These are phyloP conservation scores for Chlorophyllum brunneum DNA, from an alignment of 768 basidiomycete species.

Conservation along the genomic window DNA sequence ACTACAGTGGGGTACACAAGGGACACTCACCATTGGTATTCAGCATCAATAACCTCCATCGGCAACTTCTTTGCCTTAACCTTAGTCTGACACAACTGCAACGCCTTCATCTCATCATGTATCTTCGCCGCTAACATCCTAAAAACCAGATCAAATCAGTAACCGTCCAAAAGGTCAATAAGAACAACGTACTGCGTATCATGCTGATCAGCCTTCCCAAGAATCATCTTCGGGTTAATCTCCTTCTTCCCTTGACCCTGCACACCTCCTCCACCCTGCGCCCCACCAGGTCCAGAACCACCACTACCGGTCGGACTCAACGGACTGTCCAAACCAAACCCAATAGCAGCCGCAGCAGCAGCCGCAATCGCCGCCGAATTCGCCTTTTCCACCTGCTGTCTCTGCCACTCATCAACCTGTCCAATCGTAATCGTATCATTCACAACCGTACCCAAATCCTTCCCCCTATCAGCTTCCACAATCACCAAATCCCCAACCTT, in stretches of 20 bases:
- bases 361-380: constrained; percentile 36
- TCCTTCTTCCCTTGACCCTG: constrained; percentile 68
- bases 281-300: constrained; percentile 25
- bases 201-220: constrained; percentile 77
- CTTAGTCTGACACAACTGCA: constrained; percentile 88
- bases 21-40: constrained; percentile 90
- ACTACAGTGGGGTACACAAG: background rate
- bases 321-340: constrained; percentile 22
- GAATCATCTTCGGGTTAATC: constrained; percentile 96
- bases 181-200: constrained; percentile 63
- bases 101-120: constrained; percentile 88
- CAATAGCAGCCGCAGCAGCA: constrained; percentile 30
- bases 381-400: constrained; percentile 61
- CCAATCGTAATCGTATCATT: constrained; percentile 87
- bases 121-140: constrained; percentile 79
- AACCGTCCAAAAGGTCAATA: background rate
- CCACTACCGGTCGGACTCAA: constrained; percentile 47
- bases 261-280: constrained; percentile 23
- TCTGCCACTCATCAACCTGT: constrained; percentile 90
- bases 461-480: constrained; percentile 94
- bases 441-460: constrained; percentile 87
- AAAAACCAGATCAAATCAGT: constrained; percentile 2
- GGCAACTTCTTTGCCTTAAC: constrained; percentile 92
- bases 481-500: constrained; percentile 90
- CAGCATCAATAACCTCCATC: constrained; percentile 98